These are phyloP conservation scores for Dendryphion nanum DNA, from an alignment of 2,329 filamentous ascomycete species.

Conservation along the genomic window DNA sequence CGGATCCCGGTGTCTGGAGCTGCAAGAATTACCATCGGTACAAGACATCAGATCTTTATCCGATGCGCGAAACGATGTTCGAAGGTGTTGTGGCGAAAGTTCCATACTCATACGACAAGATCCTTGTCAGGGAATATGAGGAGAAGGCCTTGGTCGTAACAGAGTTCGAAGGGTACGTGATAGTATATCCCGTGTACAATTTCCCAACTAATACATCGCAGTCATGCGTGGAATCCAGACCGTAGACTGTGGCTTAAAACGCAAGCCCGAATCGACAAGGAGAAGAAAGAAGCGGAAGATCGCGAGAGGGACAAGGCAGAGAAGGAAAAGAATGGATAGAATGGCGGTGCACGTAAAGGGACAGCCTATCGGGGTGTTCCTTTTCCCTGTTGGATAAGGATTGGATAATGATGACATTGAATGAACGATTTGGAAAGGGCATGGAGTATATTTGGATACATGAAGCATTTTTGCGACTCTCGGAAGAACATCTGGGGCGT, in stretches of 20 bases:
- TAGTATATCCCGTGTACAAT: too few relatives aligned
- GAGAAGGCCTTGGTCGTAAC: conserved; percentile 60
- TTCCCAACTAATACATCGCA: conserved; percentile 30
- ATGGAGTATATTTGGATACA: too few relatives aligned
- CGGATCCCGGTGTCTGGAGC: conserved; percentile 65
- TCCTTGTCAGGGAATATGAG: conserved; percentile 65
- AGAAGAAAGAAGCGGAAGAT: conserved; percentile 13
- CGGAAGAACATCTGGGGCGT: too few relatives aligned
- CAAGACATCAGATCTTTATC: conserved; percentile 68
- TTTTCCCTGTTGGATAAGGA: too few relatives aligned
- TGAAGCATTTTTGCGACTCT: too few relatives aligned
- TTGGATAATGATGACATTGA: too few relatives aligned
- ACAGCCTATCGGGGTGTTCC: too few relatives aligned
- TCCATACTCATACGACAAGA: conserved; percentile 66
- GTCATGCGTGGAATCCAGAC: conserved; percentile 60
- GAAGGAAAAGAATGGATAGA: conserved; percentile 14
- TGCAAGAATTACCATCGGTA: conserved; percentile 82
- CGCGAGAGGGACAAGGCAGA: conserved; percentile 13
- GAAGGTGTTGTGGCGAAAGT: conserved; percentile 71
- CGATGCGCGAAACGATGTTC: conserved; percentile 70
- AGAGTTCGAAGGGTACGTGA: conserved; percentile 59
- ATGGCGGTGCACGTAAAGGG: too few relatives aligned
- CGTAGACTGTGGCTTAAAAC: conserved; percentile 60
- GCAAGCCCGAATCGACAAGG: conserved; percentile 13
- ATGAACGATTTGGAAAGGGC: too few relatives aligned